A percentile compares a stretch with the other conserved stretches of the same genome.
phyloP scores from a whole-genome alignment of 2,329 filamentous ascomycete genomes.

The Biscogniauxia mediterranea region DNA sequence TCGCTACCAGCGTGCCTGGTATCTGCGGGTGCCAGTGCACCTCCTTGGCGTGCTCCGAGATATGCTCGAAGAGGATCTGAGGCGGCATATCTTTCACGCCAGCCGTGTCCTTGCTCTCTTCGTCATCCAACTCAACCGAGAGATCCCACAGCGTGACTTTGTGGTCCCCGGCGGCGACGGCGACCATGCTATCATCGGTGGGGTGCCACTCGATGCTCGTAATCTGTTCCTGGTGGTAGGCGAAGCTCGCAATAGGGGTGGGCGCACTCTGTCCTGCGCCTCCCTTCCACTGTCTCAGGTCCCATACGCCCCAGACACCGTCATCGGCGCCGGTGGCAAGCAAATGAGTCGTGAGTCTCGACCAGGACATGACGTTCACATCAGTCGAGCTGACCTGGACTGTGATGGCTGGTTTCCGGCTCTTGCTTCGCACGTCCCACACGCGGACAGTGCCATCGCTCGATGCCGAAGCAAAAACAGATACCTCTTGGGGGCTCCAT shows the following conservation, averaged over 20 bases:
- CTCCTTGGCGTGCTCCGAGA: conserved; percentile 92
- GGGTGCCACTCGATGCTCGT: conserved; percentile 97
- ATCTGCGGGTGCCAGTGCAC: conserved; percentile 98
- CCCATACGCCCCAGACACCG: conserved; percentile 94
- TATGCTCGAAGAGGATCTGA: conserved; percentile 94
- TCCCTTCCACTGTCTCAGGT: conserved; percentile 91
- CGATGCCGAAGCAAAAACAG: conserved; percentile 91
- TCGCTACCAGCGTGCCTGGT: conserved; percentile 83
- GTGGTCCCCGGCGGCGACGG: conserved; percentile 88
- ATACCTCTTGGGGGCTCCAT: conserved; percentile 91
- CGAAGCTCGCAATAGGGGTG: conserved; percentile 86
- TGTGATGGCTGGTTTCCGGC: conserved; percentile 80
- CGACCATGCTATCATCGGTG: conserved; percentile 91
- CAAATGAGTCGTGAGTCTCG: conserved; percentile 80
- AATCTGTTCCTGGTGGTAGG: conserved; percentile 95
- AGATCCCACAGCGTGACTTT: conserved; percentile 96
- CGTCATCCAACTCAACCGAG: conserved; percentile 93
- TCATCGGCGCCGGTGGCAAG: conserved; percentile 92
- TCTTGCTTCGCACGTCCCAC: conserved; percentile 93
- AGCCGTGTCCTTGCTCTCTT: conserved; percentile 87
- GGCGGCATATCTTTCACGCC: conserved; percentile 88
- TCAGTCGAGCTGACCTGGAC: conserved; percentile 82
- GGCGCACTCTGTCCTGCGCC: conserved; percentile 53
- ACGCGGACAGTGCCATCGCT: conserved; percentile 93
- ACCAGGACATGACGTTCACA: conserved; percentile 98